Evolutionary conservation across 225 moss, liverwort and hornwort species (phyloP), one percentile per base, ranked within the genome.

Genomic region (Polytrichum formosum): DNA sequence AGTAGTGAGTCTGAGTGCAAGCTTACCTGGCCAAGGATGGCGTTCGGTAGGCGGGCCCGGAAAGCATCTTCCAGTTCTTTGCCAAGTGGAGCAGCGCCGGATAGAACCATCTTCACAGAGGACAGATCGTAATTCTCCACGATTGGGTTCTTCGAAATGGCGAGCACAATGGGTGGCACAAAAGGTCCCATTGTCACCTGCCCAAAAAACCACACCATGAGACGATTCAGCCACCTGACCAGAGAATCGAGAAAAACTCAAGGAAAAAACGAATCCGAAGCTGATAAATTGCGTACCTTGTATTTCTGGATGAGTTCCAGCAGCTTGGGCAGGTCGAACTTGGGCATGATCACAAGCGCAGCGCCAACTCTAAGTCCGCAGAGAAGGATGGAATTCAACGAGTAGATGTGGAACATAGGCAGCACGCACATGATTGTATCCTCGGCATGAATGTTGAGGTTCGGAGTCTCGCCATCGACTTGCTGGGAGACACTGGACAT

Each of bases 31-130:
- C 92, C 95, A 5, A 95, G 70, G 21, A 84, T 64, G 6, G 91
- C 91, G 10, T 82, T 77, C 0, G 95, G 92, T 53, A 95, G 66
- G 56, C 84, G 85, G 55, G 79, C 75, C 7, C 89, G 68, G 76
- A 92, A 88, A 54, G 89, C 84, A 35, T 91, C 92, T 74, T 91
- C 89, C 2, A 92, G 78, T 27, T 95, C 95, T 65, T 88, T 95
- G 28, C 92, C 95, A 0, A 95, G 82, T 18, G 95, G 92, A 18
- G 95, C 92, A 1, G 95, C 95, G 2, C 89, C 95, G 0, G 81
- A 91, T 79, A 91, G 70, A 18, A 95, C 83, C 80, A 80, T 79
- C 74, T 22, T 83, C 29, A 95, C 75, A 31, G 87, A 88, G 19
- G 82, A 86, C 5, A 95, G 71, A 72, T 92, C 89, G 25, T 80